Percentiles rank a stretch among this genome's conserved stretches.
These are phyloP conservation scores for Sherardia arvensis DNA, from an alignment of 257 asterid species.

Conservation along the genomic window DNA sequence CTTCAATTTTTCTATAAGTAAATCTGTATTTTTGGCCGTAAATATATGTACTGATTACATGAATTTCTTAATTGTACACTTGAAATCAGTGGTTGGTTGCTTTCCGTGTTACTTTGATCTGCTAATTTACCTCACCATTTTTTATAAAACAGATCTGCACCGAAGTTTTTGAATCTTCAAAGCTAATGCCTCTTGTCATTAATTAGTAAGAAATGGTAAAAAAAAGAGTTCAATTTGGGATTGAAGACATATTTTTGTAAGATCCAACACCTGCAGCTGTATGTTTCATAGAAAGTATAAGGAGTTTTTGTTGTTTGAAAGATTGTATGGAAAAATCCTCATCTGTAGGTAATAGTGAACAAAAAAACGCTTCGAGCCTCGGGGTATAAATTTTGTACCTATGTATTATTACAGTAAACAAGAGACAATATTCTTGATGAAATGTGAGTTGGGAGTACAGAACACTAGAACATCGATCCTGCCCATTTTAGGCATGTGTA, in stretches of 20 bases:
- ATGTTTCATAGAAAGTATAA: background rate
- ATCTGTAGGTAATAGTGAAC: background rate
- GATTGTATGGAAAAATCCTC: background rate
- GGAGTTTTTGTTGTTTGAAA: background rate
- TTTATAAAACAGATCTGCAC: too few relatives aligned
- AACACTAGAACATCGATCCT: too few relatives aligned
- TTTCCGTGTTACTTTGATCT: too few relatives aligned
- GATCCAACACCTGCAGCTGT: background rate
- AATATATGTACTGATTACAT: too few relatives aligned
- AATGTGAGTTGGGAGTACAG: too few relatives aligned
- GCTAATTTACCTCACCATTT: too few relatives aligned
- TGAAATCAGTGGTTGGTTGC: too few relatives aligned
- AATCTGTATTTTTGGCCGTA: background rate
- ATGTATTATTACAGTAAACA: background rate
- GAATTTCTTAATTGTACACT: too few relatives aligned
- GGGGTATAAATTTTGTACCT: background rate
- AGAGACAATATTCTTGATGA: background rate
- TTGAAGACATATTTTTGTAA: background rate
- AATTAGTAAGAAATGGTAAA: background rate
- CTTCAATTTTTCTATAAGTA: background rate
- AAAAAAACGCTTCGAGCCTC: too few relatives aligned
- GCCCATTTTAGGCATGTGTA: too few relatives aligned
- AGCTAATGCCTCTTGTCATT: too few relatives aligned
- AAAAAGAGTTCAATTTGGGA: background rate
- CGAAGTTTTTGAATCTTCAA: too few relatives aligned